These are phyloP conservation scores for Myochromella boudieri DNA, from an alignment of 768 basidiomycete genomes.

Conservation along the genomic window DNA sequence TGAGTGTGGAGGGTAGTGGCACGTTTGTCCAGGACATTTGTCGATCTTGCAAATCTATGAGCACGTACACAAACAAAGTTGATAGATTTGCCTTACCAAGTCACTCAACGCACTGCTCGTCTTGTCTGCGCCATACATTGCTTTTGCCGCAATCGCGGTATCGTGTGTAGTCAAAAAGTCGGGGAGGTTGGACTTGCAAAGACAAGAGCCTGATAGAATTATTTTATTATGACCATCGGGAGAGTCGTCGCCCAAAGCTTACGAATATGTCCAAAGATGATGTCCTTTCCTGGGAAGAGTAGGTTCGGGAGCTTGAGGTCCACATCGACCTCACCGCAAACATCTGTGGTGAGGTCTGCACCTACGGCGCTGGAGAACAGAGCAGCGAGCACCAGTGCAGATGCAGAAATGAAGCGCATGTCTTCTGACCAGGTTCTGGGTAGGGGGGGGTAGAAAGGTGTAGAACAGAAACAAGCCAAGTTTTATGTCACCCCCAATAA, in stretches of 20 bases:
- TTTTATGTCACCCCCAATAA: neutral
- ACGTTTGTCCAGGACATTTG: conserved; percentile 21
- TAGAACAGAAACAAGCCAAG: neutral
- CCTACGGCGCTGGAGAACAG: conserved; percentile 4
- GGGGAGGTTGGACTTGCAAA: conserved; percentile 41
- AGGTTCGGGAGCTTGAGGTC: conserved; percentile 27
- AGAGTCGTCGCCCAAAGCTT: conserved; percentile 4
- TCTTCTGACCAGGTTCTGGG: neutral
- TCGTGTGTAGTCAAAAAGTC: conserved; percentile 31
- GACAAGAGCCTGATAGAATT: conserved; percentile 35
- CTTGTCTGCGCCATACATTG: conserved; percentile 26
- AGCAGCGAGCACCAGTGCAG: conserved; percentile 2
- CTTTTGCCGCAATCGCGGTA: conserved; percentile 28
- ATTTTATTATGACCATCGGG: neutral
- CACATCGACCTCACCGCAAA: conserved; percentile 37
- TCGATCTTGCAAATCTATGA: neutral
- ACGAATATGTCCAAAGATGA: conserved; percentile 32
- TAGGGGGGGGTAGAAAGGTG: neutral
- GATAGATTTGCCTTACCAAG: conserved; percentile 27
- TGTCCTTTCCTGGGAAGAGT: conserved; percentile 18
- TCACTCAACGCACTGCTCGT: conserved; percentile 30
- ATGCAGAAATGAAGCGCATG: conserved; percentile 9
- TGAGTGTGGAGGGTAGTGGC: conserved; percentile 42
- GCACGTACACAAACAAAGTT: neutral
- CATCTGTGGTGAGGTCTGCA: conserved; percentile 23